Base-by-base conservation (phyloP, 306 rosid species). In the Malus sylvestris region DNA sequence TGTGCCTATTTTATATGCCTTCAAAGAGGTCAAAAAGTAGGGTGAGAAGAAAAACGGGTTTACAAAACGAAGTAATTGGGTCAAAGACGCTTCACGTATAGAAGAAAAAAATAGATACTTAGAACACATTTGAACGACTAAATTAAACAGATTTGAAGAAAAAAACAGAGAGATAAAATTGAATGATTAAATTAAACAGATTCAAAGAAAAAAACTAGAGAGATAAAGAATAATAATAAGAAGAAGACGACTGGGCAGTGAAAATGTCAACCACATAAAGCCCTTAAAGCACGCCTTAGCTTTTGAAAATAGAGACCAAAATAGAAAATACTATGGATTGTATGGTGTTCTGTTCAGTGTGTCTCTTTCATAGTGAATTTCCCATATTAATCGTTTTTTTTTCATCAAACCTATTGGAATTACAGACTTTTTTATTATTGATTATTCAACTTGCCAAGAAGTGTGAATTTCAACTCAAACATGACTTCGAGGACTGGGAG, bases 21-120 rank as follows among this genome's bases (percentile, higher is more conserved):
- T 66, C 66, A 78, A 75, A 83, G n/a, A 70, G 86, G 93, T 84
- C 89, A 86, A 91, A 91, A 85, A 74, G 16, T 75, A 82, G 77
- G 75, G 57, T 78, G 68, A 83, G 80, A 85, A 75, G 79, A 80
- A 80, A 79, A 73, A 78, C 67, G 74, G 58, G 53, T 51, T 15
- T 67, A 38, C 80, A 68, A 76, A 78, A 73, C 74, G 20, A 77
- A 79, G 87, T 81, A 49, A 49, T 89, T 82, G 77, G 77, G 95
- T 89, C 97, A 88, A 89, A 91, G 91, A 91, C 95, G 93, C 84
- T 86, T 88, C 84, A 64, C 82, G 68, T 79, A 15, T 53, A n/a
- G 55, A 68, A 22, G 83, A 75, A 86, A 73, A 70, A 70, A 81
- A 67, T 20, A 75, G 80, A 67, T 58, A 71, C 52, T 67, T 10